Evolutionary conservation across 805 yeast species (phyloP), one percentile per base, ranked within the genome.

Genomic region (Saturnispora zaruensis): DNA sequence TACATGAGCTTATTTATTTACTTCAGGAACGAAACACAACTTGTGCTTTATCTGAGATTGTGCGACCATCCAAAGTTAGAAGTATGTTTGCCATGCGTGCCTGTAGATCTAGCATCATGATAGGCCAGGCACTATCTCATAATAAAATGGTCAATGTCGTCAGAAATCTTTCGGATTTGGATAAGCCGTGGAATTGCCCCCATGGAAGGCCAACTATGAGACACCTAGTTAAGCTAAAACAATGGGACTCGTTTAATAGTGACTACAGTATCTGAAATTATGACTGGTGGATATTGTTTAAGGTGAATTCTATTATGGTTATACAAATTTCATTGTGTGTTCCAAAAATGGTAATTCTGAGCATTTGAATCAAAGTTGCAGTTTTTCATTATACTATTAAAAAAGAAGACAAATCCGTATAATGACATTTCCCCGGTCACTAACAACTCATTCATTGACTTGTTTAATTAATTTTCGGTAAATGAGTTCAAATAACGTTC

Each of bases 131-230:
- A 4, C 70, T 93, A 42, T 73, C 71, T 6, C 55, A 49, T 28
- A 70, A 64, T 7, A 75, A 79, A 6, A 93, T 93, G 99, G 62
- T 65, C 2, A 68, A 60, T 36, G 79, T 93, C 2, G 90, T 93
- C 5, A 62, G 68, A 28, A 76, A 88, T 59, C 68, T 93, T 47
- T 78, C 91, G 11, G 69, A 64, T 0, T 70, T 93, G 36, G 90
- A 88, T 53, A 87, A 87, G 61, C 99, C 99, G 0, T 93, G 99
- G 99, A 84, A 83, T 58, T 81, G 89, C 60, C 99, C 99, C 0
- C 99, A 93, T 66, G 99, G 99, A 0, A 71, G 99, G 55, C 99
- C 99, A 0, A 93, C 99, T 1, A 81, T 93, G 84, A 75, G 99
- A 49, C 97, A 91, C 65, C 70, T 91, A 51, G 78, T 82, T 52